phyloP scores from a whole-genome alignment of 495 filamentous ascomycete species.

The Tuber microsphaerosporum region DNA sequence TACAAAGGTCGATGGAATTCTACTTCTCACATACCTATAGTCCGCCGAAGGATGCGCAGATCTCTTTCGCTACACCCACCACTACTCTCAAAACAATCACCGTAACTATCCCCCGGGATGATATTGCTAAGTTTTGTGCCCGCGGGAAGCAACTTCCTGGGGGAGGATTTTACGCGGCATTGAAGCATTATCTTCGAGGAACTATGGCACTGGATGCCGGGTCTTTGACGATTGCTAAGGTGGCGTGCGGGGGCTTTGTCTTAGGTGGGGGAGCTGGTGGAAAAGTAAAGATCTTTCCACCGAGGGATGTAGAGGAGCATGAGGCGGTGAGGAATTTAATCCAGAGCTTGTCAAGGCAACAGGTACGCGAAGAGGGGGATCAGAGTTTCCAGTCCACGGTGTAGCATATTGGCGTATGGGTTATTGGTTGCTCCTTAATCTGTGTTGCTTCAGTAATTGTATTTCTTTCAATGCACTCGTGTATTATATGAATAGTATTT shows the following conservation, averaged over 20 bases:
- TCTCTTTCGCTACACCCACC: conserved; percentile 29
- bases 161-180: conserved; percentile 44
- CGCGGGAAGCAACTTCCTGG: conserved; percentile 16
- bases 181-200: conserved; percentile 46
- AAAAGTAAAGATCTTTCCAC: conserved; percentile 50
- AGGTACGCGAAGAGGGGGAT: background rate
- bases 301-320: conserved; percentile 31
- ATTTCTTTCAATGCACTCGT: background rate
- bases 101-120: conserved; percentile 45
- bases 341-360: background rate
- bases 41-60: conserved; percentile 23
- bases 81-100: conserved; percentile 47
- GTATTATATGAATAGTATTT: background rate
- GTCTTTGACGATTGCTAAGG: conserved; percentile 48
- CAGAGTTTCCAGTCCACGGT: background rate
- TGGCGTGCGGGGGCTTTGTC: conserved; percentile 53
- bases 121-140: conserved; percentile 33
- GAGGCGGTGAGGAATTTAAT: conserved; percentile 11
- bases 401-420: background rate
- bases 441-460: background rate
- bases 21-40: background rate
- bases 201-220: conserved; percentile 51
- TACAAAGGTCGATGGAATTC: conserved; percentile 23
- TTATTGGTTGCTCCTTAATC: background rate
- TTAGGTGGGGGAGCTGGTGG: conserved; percentile 46